Evolutionary conservation across 345 rosid genomes (phyloP).

Genomic region (Eutrema japonicum): DNA sequence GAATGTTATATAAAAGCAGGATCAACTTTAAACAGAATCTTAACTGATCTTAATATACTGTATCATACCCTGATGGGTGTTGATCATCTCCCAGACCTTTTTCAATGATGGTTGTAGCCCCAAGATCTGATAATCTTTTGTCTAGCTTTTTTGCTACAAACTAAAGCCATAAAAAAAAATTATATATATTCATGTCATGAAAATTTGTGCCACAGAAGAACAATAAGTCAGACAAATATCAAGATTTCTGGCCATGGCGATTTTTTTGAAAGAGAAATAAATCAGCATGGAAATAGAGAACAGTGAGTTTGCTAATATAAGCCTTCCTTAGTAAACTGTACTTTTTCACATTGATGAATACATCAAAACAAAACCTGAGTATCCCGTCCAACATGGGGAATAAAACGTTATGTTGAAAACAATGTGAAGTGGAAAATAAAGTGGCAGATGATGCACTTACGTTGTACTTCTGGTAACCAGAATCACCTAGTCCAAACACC

Average conservation of each 20-base stretch:
- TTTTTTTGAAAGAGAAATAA: background rate
- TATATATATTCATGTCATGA: background rate
- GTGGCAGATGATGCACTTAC: constrained; percentile 44
- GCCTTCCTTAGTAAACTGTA: background rate
- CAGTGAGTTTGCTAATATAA: background rate
- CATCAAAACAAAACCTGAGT: background rate
- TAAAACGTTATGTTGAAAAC: background rate
- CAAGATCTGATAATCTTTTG: constrained; percentile 85
- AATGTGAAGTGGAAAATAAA: background rate
- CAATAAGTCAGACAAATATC: constrained; percentile 1
- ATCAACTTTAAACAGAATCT: background rate
- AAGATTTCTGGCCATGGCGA: background rate
- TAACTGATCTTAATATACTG: constrained; percentile 25
- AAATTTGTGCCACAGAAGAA: constrained; percentile 6
- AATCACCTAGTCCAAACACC: constrained; percentile 92
- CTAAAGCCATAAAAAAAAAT: constrained; percentile 53
- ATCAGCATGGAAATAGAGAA: constrained; percentile 3
- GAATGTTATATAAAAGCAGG: background rate
- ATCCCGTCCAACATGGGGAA: background rate
- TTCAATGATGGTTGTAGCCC: constrained; percentile 68
- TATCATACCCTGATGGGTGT: constrained; percentile 93
- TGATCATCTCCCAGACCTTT: constrained; percentile 97
- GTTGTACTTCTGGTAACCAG: constrained; percentile 89
- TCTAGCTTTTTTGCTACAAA: constrained; percentile 97
- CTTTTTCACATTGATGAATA: background rate